These are phyloP conservation scores for Pestalotiopsis sp. DNA, from an alignment of 2,329 filamentous ascomycete genomes.

Conservation along the genomic window DNA sequence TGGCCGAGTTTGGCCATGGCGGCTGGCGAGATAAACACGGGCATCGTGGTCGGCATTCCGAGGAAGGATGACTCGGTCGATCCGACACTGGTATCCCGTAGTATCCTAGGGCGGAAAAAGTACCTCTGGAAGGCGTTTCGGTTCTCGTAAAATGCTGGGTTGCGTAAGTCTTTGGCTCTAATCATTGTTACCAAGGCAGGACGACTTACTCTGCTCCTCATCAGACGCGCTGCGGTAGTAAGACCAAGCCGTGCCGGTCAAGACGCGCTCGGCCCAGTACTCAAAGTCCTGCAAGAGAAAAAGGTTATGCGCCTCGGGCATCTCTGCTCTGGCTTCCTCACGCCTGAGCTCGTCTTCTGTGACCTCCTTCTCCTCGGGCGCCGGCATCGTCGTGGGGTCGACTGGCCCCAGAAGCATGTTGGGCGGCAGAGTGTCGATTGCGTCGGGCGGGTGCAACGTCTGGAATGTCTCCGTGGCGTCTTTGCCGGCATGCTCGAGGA, in stretches of 20 bases:
- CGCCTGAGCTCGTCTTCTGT: not conserved
- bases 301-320: not conserved
- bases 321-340: not conserved
- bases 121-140: not conserved
- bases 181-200: too few species aligned
- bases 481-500: constrained; percentile 1
- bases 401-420: not conserved
- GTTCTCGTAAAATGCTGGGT: not conserved
- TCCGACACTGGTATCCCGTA: not conserved
- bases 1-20: constrained; percentile 5
- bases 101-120: constrained; percentile 1
- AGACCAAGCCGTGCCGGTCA: not conserved
- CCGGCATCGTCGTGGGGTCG: not conserved
- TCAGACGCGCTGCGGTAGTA: constrained; percentile 5
- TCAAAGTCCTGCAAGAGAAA: constrained; percentile 2
- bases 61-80: constrained; percentile 1
- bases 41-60: not conserved
- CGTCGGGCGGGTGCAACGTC: not conserved
- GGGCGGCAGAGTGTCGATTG: not conserved
- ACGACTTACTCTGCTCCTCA: constrained; percentile 3
- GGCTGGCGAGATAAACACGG: not conserved
- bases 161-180: not conserved
- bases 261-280: constrained; percentile 1
- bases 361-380: not conserved
- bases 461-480: not conserved